Base-by-base conservation (phyloP, 2,329 filamentous ascomycete species). In the Cordyceps militaris region DNA sequence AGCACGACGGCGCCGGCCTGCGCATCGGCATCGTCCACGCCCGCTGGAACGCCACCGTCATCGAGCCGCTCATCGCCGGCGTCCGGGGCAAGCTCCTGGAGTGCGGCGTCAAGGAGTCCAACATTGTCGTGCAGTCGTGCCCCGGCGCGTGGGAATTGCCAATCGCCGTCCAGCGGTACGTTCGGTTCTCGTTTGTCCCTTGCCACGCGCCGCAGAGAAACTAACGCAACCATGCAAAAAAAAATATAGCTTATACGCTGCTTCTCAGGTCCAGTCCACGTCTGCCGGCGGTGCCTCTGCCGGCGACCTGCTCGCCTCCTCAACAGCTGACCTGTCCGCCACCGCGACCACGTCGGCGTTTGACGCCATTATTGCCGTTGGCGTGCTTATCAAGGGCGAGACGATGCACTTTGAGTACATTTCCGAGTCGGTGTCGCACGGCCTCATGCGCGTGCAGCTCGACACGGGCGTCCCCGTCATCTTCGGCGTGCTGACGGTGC, bases 391-490 rank as follows among this genome's bases (percentile, higher is more conserved):
- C 77, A 99, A 99, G 79, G 94, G 94, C 71, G 89, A 96, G 75
- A 97, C 94, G 7, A 97, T 97, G 91, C 94, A 99, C 76, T 99
- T 99, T 69, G 94, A 99, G 76, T 97, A 99, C 76, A 99, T 99
- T 66, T 83, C 92, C 43, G 94, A 97, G 63, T 84, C 90, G 42
- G 91, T 95, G 7, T 91, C 86, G 59, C 90, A 96, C 61, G 94
- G 91, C 7, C 80, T 99, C 61, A 99, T 99, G 94, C 86, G 90
- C 63, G 86, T 97, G 59, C 91, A 96, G 73, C 79, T 97, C 57
- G 93, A 99, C 71, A 86, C 85, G 10, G 89, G 90, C 46, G 84
- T 96, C 52, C 94, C 94, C 32, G 88, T 99, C 60, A 83, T 97
- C 59, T 96, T 97, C 72, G 93, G 94, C 14, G 78, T 97, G 65